Evolutionary conservation across 1,284 basidiomycete species (phyloP), one percentile per base, ranked within the genome.

Genomic region (Heterobasidion occidentale): DNA sequence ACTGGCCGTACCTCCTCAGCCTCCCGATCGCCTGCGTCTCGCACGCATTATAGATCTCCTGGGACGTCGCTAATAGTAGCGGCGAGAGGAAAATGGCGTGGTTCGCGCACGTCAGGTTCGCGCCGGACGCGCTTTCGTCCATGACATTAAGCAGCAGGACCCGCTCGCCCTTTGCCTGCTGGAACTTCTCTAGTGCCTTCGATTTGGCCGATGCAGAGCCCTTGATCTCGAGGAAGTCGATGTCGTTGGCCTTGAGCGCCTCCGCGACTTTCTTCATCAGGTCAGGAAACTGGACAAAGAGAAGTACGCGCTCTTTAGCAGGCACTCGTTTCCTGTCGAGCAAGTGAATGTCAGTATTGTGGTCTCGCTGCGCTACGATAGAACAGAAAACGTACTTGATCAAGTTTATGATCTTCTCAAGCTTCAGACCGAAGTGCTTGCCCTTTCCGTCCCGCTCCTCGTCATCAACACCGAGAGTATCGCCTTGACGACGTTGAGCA

Each of bases 51-150:
- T 95, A 96, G 56, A 89, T 89, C 69, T 90, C 90, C 70, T 88
- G 80, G 20, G 84, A 78, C 35, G 80, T 76, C 17, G 92, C 82
- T 19, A 95, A 84, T 36, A 95, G 84, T 36, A 98, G 77, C 2
- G 94, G 94, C 3, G 92, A 94, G 53, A 98, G 76, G 79, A 98
- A 98, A 67, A 98, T 89, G 38, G 92, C 94, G 65, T 96, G 93
- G 72, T 95, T 98, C 14, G 95, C 94, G 17, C 83, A 86, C 1
- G 94, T 97, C 65, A 98, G 72, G 68, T 98, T 98, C 61, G 92
- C 86, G 52, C 94, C 94, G 52, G 92, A 92, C 2, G 94, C 94
- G 58, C 89, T 93, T 67, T 96, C 92, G 70, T 96, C 93, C 79
- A 91, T 94, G 60, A 96, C 89, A 64, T 92, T 93, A 58, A 98